Percentiles rank a stretch among this genome's conserved stretches.
These are phyloP conservation scores for Colletotrichum magnum DNA, from an alignment of 2,329 filamentous ascomycete genomes.

Conservation along the genomic window DNA sequence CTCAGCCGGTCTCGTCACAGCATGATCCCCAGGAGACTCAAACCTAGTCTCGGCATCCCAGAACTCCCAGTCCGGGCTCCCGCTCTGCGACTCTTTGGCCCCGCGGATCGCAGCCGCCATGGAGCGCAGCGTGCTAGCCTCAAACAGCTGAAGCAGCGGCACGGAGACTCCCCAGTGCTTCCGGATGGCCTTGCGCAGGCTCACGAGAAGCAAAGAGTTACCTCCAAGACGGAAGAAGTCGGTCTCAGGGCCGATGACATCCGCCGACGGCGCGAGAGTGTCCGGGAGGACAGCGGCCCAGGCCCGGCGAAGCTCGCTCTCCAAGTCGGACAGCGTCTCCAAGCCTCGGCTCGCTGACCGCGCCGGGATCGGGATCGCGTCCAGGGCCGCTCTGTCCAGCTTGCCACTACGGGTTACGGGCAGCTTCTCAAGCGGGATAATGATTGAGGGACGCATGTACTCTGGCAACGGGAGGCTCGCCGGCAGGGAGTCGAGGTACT, in stretches of 20 bases:
- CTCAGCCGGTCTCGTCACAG: conserved; percentile 11
- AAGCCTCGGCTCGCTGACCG: neutral
- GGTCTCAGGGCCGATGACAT: conserved; percentile 41
- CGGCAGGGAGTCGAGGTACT: conserved; percentile 40
- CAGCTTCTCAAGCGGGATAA: conserved; percentile 46
- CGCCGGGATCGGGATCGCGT: conserved; percentile 44
- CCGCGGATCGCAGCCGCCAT: conserved; percentile 55
- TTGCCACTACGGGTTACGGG: conserved; percentile 51
- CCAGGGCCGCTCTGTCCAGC: conserved; percentile 49
- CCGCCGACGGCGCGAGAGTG: conserved; percentile 37
- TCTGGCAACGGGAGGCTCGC: conserved; percentile 46
- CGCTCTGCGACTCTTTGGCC: conserved; percentile 11
- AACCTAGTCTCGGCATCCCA: conserved; percentile 47
- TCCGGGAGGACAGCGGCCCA: conserved; percentile 45
- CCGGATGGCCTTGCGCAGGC: conserved; percentile 53
- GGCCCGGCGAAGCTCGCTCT: conserved; percentile 27
- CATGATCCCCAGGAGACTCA: neutral
- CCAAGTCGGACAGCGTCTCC: conserved; percentile 18
- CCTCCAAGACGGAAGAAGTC: conserved; percentile 60
- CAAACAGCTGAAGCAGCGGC: conserved; percentile 54
- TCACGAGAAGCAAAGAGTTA: conserved; percentile 56
- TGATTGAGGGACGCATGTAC: conserved; percentile 52
- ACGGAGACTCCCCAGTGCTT: conserved; percentile 49
- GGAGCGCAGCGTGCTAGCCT: conserved; percentile 51
- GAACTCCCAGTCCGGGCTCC: conserved; percentile 41